A percentile compares a stretch with the other conserved stretches of the same genome.
Evolutionary conservation across 108 stramenopile genomes (phyloP).

Genomic region (Poteriospumella lacustris): DNA sequence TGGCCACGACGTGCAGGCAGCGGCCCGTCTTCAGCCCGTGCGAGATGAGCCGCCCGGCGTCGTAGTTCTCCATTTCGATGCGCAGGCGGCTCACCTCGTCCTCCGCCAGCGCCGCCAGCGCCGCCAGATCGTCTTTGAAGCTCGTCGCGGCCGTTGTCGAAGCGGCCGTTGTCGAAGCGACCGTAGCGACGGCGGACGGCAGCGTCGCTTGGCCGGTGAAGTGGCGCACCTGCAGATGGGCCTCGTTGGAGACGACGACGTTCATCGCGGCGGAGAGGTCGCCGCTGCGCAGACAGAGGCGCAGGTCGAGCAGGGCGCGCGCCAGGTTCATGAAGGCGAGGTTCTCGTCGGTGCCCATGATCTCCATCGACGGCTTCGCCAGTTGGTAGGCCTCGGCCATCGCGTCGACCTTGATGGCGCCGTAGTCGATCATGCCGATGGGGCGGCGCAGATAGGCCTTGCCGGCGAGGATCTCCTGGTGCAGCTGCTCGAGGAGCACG

Average conservation of each 20-base stretch:
- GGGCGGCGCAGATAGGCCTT: constrained; percentile 11
- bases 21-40: not conserved
- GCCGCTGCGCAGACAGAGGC: not conserved
- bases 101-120: not conserved
- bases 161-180: too few relatives aligned
- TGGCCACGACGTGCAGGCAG: not conserved
- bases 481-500: not conserved
- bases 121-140: too few relatives aligned
- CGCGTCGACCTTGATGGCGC: not conserved
- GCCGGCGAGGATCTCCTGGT: not conserved
- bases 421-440: not conserved
- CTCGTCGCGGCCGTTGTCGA: too few relatives aligned
- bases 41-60: not conserved
- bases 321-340: not conserved
- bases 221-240: too few relatives aligned
- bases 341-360: constrained; percentile 15
- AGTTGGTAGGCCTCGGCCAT: not conserved
- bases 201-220: too few relatives aligned
- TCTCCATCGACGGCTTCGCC: constrained; percentile 1
- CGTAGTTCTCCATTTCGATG: constrained; percentile 20
- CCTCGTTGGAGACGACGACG: not conserved
- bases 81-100: constrained; percentile 4
- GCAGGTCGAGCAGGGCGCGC: not conserved
- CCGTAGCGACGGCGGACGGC: too few relatives aligned
- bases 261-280: not conserved